phyloP scores from a whole-genome alignment of 2,329 filamentous ascomycete species.

The Penicillium corylophilum region DNA sequence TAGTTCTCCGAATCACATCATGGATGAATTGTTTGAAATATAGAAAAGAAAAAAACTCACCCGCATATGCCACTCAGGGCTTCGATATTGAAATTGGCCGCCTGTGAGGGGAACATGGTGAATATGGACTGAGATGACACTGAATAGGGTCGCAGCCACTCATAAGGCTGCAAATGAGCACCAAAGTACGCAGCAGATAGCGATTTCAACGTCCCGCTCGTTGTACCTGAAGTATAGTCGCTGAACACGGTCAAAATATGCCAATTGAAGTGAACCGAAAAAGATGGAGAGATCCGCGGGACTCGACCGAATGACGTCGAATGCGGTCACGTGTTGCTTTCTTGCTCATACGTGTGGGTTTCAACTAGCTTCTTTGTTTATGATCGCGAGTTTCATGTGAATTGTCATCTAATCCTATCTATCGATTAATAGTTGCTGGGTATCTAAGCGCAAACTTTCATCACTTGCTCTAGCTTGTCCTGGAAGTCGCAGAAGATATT shows the following conservation, averaged over 20 bases:
- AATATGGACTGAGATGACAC: constrained; percentile 8
- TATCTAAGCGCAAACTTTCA: constrained; percentile 6
- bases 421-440: not conserved
- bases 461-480: constrained; percentile 48
- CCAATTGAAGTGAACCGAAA: constrained; percentile 13
- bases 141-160: not conserved
- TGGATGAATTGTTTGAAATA: not conserved
- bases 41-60: constrained; percentile 47
- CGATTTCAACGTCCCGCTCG: not conserved
- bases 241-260: constrained; percentile 7
- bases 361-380: not conserved
- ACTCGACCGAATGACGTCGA: constrained; percentile 22
- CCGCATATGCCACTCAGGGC: constrained; percentile 90
- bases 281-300: constrained; percentile 15
- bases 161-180: not conserved
- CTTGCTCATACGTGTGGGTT: not conserved
- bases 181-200: not conserved
- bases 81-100: constrained; percentile 73
- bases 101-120: constrained; percentile 41
- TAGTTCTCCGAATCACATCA: not conserved
- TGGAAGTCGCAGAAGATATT: constrained; percentile 61
- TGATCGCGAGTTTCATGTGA: not conserved
- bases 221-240: not conserved
- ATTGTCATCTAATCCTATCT: not conserved
- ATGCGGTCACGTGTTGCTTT: constrained; percentile 19